Evolutionary conservation across 768 basidiomycete species (phyloP).

Genomic region (Naematelia encephala): DNA sequence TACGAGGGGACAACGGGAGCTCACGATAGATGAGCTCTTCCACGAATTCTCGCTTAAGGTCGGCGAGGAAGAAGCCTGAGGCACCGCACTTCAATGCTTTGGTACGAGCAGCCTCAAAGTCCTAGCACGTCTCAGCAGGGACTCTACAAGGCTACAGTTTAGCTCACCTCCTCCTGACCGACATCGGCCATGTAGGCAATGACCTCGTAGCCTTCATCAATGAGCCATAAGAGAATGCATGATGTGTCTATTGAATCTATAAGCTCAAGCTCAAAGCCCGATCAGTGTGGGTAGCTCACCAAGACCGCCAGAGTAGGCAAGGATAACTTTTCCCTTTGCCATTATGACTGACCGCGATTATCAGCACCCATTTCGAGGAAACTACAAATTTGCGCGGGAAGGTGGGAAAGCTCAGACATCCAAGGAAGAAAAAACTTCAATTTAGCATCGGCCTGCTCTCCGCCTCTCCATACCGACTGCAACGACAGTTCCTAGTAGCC

Average conservation of each 20-base stretch:
- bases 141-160: background rate
- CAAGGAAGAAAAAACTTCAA: constrained; percentile 52
- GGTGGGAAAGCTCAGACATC: constrained; percentile 47
- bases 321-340: constrained; percentile 74
- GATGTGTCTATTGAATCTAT: constrained; percentile 71
- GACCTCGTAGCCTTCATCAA: constrained; percentile 96
- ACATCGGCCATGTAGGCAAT: constrained; percentile 71
- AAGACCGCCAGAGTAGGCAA: constrained; percentile 97
- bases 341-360: constrained; percentile 16
- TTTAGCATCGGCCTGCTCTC: constrained; percentile 41
- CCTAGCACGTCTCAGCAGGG: constrained; percentile 55
- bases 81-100: constrained; percentile 91
- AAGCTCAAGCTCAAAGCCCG: constrained; percentile 8
- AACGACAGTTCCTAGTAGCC: constrained; percentile 15
- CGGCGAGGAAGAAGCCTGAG: constrained; percentile 94
- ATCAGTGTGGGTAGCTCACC: constrained; percentile 59
- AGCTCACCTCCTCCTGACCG: constrained; percentile 50
- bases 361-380: constrained; percentile 14
- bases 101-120: constrained; percentile 83
- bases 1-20: constrained; percentile 5
- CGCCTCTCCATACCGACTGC: constrained; percentile 27
- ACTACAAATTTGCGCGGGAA: constrained; percentile 2
- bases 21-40: constrained; percentile 86
- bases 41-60: constrained; percentile 90
- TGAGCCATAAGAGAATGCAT: constrained; percentile 98